phyloP scores from a whole-genome alignment of 495 filamentous ascomycete genomes.

The Neurospora tetrasperma region DNA sequence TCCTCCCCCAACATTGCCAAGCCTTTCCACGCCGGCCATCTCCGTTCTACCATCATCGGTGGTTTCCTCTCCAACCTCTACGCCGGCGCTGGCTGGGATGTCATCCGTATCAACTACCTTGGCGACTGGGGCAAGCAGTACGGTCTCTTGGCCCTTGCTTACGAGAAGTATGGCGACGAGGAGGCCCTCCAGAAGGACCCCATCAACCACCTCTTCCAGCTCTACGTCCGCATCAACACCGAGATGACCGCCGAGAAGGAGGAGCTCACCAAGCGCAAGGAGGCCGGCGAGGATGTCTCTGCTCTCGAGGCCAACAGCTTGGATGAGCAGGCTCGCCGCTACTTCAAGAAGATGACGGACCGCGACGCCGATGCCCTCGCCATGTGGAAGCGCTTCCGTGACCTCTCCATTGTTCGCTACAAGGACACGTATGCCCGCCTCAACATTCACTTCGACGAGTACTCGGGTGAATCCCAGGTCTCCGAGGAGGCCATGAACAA shows the following conservation, averaged over 20 bases:
- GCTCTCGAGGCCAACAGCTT: constrained; percentile 41
- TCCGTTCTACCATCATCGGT: constrained; percentile 58
- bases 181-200: constrained; percentile 45
- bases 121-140: constrained; percentile 64
- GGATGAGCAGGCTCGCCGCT: constrained; percentile 56
- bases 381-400: constrained; percentile 79
- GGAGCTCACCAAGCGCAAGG: constrained; percentile 33
- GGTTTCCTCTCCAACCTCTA: constrained; percentile 54
- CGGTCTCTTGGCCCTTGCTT: constrained; percentile 50
- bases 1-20: constrained; percentile 55
- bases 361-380: constrained; percentile 65
- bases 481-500: constrained; percentile 69
- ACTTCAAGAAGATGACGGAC: constrained; percentile 90
- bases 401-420: constrained; percentile 80
- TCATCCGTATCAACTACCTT: constrained; percentile 54
- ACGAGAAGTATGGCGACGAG: constrained; percentile 50
- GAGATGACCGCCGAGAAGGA: constrained; percentile 49
- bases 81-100: constrained; percentile 50
- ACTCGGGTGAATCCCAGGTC: constrained; percentile 91
- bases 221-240: constrained; percentile 53
- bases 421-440: constrained; percentile 39
- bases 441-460: constrained; percentile 90
- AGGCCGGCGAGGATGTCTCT: constrained; percentile 39
- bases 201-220: constrained; percentile 53
- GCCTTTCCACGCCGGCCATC: constrained; percentile 58